Base-by-base conservation (phyloP, 2,329 filamentous ascomycete species). In the Fonsecaea monophora region DNA sequence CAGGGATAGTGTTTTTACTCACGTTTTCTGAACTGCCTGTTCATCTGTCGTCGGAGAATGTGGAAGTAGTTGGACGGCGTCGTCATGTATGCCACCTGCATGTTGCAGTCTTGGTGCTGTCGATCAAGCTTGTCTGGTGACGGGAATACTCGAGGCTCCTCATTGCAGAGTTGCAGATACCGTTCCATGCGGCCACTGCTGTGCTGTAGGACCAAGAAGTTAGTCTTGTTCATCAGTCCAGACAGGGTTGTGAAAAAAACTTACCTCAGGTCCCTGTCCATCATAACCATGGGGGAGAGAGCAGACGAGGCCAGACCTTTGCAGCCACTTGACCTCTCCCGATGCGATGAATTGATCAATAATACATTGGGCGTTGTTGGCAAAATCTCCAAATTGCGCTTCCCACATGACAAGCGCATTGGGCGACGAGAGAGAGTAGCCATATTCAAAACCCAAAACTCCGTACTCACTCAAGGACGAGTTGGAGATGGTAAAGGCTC, bases 391-490 rank as follows among this genome's bases (percentile, higher is more conserved):
- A 76, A 99, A 99, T 81, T 99, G 95, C 42, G 95, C 95, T 83
- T 99, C 95, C 95, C 95, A 99, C 89, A 99, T 96, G 74, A 99
- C 94, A 32, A 99, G 88, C 42, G 95, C 94, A 78, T 97, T 96
- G 65, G 95, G 95, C 35, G 95, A 98, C 34, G 94, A 96, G 68
- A 99, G 84, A 2, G 95, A 99, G 85, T 99, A 99, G 68, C 95
- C 95, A 76, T 99, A 99, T 82, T 99, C 95, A 78, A 99, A 99
- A 62, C 95, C 95, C 69, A 99, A 91, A 81, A 84, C 85, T 78
- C 88, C 88, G 72, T 87, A 90, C 78, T 90, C 88, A 73, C 86
- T 89, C 72, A 90, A 86, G 12, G 94, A 98, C 34, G 95, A 99
- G 86, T 99, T 99, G 69, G 92, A 92, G 77, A 99, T 96, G 79